Evolutionary conservation across 1,284 basidiomycete genomes (phyloP).

Genomic region (Takashimella koratensis): DNA sequence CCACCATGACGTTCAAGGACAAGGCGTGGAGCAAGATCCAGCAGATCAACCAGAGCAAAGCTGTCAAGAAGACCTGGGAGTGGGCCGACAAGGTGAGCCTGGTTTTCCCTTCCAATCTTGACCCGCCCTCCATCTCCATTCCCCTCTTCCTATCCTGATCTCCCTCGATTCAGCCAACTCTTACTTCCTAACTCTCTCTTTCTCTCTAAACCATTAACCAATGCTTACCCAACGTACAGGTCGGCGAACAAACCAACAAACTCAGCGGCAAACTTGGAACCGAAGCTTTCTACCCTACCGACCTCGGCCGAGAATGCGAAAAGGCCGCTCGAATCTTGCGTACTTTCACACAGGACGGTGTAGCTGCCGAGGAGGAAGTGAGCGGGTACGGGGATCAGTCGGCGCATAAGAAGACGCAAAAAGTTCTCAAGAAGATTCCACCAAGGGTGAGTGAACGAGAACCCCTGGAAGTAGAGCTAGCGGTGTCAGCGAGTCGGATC

Average conservation of each 20-base stretch:
- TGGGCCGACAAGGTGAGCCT: not conserved
- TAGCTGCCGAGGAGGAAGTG: not conserved
- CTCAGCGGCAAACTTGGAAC: not conserved
- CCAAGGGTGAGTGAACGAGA: not conserved
- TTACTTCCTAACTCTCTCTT: too few relatives aligned
- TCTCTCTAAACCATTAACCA: too few relatives aligned
- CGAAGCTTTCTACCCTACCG: not conserved
- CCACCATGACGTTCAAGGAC: not conserved
- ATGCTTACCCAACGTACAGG: not conserved
- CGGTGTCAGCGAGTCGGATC: too few relatives aligned
- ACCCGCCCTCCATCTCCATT: not conserved
- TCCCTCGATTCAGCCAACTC: not conserved
- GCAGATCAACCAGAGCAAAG: not conserved
- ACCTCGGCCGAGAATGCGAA: not conserved
- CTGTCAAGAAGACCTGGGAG: not conserved
- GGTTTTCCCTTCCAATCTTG: not conserved
- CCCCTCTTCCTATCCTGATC: not conserved
- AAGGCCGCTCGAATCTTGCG: not conserved
- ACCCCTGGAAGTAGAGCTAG: too few relatives aligned
- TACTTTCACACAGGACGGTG: not conserved
- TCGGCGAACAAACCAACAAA: not conserved
- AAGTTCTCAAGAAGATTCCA: not conserved
- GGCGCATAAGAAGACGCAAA: not conserved
- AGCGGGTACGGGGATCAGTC: not conserved
- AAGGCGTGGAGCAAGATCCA: not conserved